Conservation (phyloP, 306 rosid genomes). For the Quercus robur region DNA sequence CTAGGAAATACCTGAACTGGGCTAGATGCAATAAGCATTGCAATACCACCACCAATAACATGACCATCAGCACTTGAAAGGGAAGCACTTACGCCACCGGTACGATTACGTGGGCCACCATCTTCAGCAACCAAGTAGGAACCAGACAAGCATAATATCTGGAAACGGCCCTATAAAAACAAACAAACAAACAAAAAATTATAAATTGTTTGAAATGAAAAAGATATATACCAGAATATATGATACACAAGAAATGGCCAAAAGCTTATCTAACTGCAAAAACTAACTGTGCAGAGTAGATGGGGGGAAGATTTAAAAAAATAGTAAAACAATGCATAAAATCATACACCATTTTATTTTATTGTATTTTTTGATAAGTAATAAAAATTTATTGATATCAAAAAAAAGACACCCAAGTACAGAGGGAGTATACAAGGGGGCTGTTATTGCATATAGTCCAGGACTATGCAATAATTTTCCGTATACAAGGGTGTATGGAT, state of each 20-base stretch:
- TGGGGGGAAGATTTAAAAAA: not conserved
- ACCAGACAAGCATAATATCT: conserved; percentile 89
- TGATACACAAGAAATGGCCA: not conserved
- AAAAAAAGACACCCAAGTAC: too few relatives aligned
- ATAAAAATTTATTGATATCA: too few relatives aligned
- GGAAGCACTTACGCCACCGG: conserved; percentile 84
- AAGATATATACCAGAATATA: not conserved
- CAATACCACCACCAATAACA: conserved; percentile 79
- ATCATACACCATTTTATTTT: not conserved
- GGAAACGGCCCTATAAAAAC: conserved; percentile 76
- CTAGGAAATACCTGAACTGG: conserved; percentile 78
- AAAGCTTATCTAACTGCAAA: not conserved
- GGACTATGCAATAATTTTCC: too few relatives aligned
- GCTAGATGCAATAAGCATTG: conserved; percentile 74
- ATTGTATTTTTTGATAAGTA: too few relatives aligned
- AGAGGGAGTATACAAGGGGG: too few relatives aligned
- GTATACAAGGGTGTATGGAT: too few relatives aligned
- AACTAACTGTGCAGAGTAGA: not conserved
- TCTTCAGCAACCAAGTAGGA: conserved; percentile 97
- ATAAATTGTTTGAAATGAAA: not conserved
- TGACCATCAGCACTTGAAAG: conserved; percentile 86
- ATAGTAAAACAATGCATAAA: not conserved
- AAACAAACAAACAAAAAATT: not conserved
- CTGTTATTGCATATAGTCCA: too few relatives aligned
- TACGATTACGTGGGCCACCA: conserved; percentile 77